Conservation (phyloP, 139 green algal genomes). For the Coelastrella sp. region DNA sequence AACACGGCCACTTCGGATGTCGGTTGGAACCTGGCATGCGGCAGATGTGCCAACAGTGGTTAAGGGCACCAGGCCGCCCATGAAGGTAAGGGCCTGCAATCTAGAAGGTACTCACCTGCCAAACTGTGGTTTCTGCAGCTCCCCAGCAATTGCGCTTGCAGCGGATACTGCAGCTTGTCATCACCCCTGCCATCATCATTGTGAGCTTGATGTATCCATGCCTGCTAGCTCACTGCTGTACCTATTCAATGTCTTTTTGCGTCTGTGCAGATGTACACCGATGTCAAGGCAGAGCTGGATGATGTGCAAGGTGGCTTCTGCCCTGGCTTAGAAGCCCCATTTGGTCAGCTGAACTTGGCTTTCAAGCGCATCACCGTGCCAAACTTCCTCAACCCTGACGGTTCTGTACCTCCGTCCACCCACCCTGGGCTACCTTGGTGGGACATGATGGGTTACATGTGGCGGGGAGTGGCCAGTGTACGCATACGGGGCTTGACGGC, state of each 20-base stretch:
- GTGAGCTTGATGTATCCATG: neutral
- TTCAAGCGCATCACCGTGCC: constrained; percentile 55
- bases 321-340: constrained; percentile 66
- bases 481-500: neutral
- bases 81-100: constrained; percentile 57
- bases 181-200: neutral
- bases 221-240: neutral
- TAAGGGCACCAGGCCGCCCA: constrained; percentile 67
- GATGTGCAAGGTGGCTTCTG: constrained; percentile 58
- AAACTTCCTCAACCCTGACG: constrained; percentile 59
- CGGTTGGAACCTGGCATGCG: constrained; percentile 63
- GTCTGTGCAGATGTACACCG: constrained; percentile 71
- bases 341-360: constrained; percentile 56
- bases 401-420: constrained; percentile 7
- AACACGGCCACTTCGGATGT: constrained; percentile 41
- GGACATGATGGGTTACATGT: constrained; percentile 67
- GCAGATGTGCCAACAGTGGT: constrained; percentile 53
- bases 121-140: neutral
- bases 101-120: neutral
- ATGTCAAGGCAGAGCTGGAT: constrained; percentile 57
- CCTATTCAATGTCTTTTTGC: neutral
- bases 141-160: neutral
- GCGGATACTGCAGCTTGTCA: neutral
- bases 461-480: constrained; percentile 56
- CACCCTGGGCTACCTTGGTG: constrained; percentile 49